These are phyloP conservation scores for Astraeus odoratus DNA, from an alignment of 768 basidiomycete species.

Conservation along the genomic window DNA sequence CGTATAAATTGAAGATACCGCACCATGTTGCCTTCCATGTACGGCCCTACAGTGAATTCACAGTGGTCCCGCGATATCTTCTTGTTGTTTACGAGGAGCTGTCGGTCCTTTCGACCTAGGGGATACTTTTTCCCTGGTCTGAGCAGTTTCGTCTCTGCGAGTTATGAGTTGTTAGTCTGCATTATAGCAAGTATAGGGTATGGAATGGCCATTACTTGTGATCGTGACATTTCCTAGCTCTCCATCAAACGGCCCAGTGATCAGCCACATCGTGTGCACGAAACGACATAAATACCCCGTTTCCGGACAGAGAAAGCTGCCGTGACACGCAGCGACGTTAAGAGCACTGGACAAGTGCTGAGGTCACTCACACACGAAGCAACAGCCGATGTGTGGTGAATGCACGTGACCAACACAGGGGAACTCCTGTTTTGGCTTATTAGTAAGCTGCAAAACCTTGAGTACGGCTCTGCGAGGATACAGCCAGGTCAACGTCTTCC, in stretches of 20 bases:
- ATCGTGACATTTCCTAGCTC: constrained; percentile 27
- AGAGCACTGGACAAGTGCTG: too few species aligned
- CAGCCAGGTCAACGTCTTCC: neutral
- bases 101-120: constrained; percentile 51
- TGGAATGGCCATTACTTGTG: constrained; percentile 32
- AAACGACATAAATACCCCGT: too few species aligned
- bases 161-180: neutral
- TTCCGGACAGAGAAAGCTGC: too few species aligned
- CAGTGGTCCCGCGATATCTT: constrained; percentile 62
- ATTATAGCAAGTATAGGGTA: constrained; percentile 19
- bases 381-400: too few species aligned
- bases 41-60: constrained; percentile 48
- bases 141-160: constrained; percentile 47
- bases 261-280: constrained; percentile 49
- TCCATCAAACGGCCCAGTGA: constrained; percentile 50
- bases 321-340: too few species aligned
- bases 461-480: neutral
- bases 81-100: constrained; percentile 48
- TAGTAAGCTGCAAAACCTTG: neutral
- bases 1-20: too few species aligned
- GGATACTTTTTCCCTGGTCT: constrained; percentile 49
- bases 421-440: neutral
- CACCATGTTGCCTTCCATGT: constrained; percentile 49
- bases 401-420: neutral
- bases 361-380: too few species aligned